Evolutionary conservation across 176 grass and related monocot genomes (phyloP).

Genomic region (Aechmea fasciata): DNA sequence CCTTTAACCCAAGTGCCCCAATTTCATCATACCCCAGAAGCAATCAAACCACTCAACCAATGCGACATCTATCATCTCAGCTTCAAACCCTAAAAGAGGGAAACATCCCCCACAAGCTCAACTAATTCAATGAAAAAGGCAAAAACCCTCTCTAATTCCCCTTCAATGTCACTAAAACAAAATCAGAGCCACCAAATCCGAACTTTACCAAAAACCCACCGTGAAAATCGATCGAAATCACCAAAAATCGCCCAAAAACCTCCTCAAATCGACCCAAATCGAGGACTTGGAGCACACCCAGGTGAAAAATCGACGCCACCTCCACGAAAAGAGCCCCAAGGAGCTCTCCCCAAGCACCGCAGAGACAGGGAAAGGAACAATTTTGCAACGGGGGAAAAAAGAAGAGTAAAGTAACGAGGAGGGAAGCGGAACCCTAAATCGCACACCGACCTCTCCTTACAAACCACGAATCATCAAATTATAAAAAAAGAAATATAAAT

Average conservation of each 20-base stretch:
- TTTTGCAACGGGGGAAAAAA: background rate
- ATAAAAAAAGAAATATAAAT: constrained; percentile 1
- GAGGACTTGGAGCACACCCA: background rate
- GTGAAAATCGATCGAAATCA: background rate
- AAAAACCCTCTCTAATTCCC: background rate
- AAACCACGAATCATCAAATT: constrained; percentile 4
- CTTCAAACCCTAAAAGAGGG: constrained; percentile 17
- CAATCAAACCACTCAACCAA: background rate
- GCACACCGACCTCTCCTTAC: background rate
- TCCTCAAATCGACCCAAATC: constrained; percentile 10
- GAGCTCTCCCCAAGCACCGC: constrained; percentile 9
- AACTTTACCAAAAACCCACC: background rate
- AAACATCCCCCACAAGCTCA: background rate
- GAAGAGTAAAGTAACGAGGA: constrained; percentile 10
- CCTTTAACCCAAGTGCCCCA: constrained; percentile 3
- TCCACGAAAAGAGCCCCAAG: constrained; percentile 15
- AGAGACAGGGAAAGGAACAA: background rate
- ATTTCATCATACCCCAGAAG: constrained; percentile 4
- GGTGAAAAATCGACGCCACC: background rate
- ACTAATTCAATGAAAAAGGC: background rate
- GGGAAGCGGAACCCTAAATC: background rate
- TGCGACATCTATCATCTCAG: background rate
- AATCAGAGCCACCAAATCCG: background rate
- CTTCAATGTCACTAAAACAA: background rate
- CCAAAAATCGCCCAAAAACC: background rate